These are phyloP conservation scores for Nicotiana tabacum DNA, from an alignment of 257 asterid species.

Conservation along the genomic window DNA sequence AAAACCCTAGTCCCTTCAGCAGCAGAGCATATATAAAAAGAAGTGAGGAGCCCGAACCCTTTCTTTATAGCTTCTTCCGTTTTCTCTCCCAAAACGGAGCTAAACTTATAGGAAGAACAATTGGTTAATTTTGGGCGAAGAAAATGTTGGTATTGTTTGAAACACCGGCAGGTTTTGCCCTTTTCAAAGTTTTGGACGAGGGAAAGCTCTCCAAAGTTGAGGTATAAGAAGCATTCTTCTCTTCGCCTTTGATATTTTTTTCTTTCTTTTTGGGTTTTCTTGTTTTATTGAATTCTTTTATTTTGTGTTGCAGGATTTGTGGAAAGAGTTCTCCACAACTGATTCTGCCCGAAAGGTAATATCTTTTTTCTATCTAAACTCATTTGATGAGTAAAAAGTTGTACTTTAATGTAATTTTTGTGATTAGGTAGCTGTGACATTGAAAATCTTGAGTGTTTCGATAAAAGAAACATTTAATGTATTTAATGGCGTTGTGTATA, in stretches of 20 bases:
- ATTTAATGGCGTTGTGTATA: background rate
- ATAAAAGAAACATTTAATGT: background rate
- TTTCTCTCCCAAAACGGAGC: background rate
- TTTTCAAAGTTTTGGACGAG: slow-evolving; percentile 55
- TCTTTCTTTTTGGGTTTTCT: background rate
- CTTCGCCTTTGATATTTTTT: too few species aligned
- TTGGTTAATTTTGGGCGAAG: background rate
- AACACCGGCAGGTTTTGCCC: slow-evolving; percentile 60
- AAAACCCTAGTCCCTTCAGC: background rate
- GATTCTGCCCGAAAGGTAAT: slow-evolving; percentile 77
- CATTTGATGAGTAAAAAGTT: background rate
- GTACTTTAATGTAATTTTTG: background rate
- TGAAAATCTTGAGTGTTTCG: background rate
- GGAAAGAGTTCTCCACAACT: slow-evolving; percentile 58
- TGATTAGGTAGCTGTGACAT: background rate
- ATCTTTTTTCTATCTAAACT: background rate
- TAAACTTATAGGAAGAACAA: background rate
- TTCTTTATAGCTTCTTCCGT: background rate
- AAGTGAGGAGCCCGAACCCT: background rate
- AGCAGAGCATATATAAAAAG: background rate
- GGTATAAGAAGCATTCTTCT: slow-evolving; percentile 16
- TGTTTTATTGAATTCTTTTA: background rate
- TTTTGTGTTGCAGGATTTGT: slow-evolving; percentile 48
- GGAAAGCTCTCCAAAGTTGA: slow-evolving; percentile 55
- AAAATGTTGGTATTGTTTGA: slow-evolving; percentile 44